These are phyloP conservation scores for Psilocybe azurescens DNA, from an alignment of 768 basidiomycete genomes.

Conservation along the genomic window DNA sequence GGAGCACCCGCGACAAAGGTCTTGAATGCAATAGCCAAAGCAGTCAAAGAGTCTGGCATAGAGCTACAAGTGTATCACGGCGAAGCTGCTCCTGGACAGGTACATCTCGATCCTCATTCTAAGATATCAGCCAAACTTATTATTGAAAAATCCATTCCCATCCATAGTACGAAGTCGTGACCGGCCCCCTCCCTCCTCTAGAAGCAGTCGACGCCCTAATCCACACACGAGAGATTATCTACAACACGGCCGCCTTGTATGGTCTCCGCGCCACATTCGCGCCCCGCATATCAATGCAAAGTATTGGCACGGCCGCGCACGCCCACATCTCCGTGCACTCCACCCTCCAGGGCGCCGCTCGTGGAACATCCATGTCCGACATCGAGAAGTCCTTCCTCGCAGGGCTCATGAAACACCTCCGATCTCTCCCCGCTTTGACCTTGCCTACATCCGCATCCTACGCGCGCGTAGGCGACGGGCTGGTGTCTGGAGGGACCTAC, in stretches of 20 bases:
- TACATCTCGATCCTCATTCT: neutral
- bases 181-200: conserved; percentile 67
- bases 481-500: conserved; percentile 76
- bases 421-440: conserved; percentile 60
- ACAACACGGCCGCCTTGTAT: conserved; percentile 66
- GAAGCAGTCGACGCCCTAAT: conserved; percentile 71
- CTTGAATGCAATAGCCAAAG: conserved; percentile 64
- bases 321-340: conserved; percentile 70
- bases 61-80: conserved; percentile 71
- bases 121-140: no score
- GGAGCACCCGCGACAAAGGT: conserved; percentile 50
- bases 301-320: conserved; percentile 62
- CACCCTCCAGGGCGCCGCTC: conserved; percentile 8
- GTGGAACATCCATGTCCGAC: conserved; percentile 40
- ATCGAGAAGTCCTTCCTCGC: conserved; percentile 65
- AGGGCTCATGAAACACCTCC: conserved; percentile 61
- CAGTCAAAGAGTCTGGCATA: conserved; percentile 53
- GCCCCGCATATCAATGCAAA: conserved; percentile 51
- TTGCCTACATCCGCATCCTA: conserved; percentile 69
- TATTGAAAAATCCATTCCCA: no score
- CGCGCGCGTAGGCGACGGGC: conserved; percentile 63
- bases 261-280: conserved; percentile 71
- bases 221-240: conserved; percentile 70
- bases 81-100: conserved; percentile 67
- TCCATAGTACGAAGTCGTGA: conserved; percentile 65